Conservation (phyloP, 2,329 filamentous ascomycete genomes). For the Aspergillus novofumigatus region DNA sequence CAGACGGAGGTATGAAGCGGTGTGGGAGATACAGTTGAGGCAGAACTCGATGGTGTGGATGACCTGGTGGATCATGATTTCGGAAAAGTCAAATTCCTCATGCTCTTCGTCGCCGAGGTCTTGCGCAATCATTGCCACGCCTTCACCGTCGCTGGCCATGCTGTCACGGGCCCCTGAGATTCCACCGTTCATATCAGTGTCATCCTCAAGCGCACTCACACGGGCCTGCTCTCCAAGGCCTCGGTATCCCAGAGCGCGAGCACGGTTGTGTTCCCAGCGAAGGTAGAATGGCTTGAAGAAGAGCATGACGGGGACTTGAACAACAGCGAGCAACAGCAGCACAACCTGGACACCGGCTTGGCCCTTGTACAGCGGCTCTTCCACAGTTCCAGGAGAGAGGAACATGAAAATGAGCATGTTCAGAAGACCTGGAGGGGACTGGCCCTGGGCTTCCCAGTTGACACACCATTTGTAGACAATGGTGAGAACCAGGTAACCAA, state of each 20-base stretch:
- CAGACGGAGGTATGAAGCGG: conserved; percentile 94
- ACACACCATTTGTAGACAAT: conserved; percentile 97
- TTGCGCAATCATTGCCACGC: conserved; percentile 82
- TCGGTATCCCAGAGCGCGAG: conserved; percentile 83
- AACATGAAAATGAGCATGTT: conserved; percentile 99
- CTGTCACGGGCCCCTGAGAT: conserved; percentile 61
- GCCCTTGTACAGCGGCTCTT: conserved; percentile 69
- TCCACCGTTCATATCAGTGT: conserved; percentile 66
- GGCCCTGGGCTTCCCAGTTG: conserved; percentile 68
- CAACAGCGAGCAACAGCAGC: conserved; percentile 74
- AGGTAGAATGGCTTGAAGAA: conserved; percentile 96
- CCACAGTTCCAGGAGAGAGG: conserved; percentile 70
- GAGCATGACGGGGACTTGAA: conserved; percentile 84
- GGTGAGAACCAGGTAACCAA: conserved; percentile 88
- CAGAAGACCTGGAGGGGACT: conserved; percentile 76
- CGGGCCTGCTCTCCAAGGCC: conserved; percentile 85
- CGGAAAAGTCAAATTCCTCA: conserved; percentile 94
- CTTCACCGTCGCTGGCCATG: conserved; percentile 72
- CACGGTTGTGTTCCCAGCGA: conserved; percentile 86
- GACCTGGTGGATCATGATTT: conserved; percentile 97
- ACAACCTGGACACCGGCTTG: conserved; percentile 73
- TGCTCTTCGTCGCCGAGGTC: conserved; percentile 77
- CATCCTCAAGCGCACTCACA: conserved; percentile 85
- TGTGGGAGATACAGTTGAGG: conserved; percentile 97
- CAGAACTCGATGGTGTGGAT: conserved; percentile 99